Conservation (phyloP, 805 yeast species). For the Candida loeiensis region DNA sequence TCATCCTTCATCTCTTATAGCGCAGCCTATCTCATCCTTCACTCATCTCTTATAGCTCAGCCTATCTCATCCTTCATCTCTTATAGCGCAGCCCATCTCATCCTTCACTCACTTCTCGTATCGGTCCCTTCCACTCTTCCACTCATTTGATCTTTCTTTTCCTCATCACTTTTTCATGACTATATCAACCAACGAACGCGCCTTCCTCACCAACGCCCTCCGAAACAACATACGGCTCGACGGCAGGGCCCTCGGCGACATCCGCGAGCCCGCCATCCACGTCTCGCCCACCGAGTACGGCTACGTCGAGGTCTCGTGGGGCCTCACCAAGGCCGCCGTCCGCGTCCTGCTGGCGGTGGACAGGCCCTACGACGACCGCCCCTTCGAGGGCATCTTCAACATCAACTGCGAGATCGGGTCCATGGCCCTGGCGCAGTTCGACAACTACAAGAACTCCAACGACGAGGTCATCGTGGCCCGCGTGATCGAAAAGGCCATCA, state of each 20-base stretch:
- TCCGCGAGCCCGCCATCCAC: constrained; percentile 60
- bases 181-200: constrained; percentile 59
- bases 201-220: constrained; percentile 60
- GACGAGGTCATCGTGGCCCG: constrained; percentile 80
- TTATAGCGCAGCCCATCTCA: too few relatives aligned
- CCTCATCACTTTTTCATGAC: constrained; percentile 58
- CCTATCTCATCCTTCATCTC: too few relatives aligned
- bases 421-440: constrained; percentile 85
- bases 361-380: constrained; percentile 84
- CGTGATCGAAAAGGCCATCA: constrained; percentile 84
- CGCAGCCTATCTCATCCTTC: too few relatives aligned
- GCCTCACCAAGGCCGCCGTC: constrained; percentile 66
- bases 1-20: too few relatives aligned
- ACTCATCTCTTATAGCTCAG: too few relatives aligned
- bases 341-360: constrained; percentile 72
- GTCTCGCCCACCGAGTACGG: constrained; percentile 73
- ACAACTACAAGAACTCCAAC: constrained; percentile 65
- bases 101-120: too few relatives aligned
- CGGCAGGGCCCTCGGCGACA: constrained; percentile 60
- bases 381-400: constrained; percentile 85
- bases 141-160: background rate
- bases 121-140: too few relatives aligned
- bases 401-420: constrained; percentile 86
- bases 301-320: constrained; percentile 72
- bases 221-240: constrained; percentile 63